Percentiles rank a stretch among this genome's conserved stretches.
Conservation (phyloP, 257 asterid species). For the Solanum bukasovii region DNA sequence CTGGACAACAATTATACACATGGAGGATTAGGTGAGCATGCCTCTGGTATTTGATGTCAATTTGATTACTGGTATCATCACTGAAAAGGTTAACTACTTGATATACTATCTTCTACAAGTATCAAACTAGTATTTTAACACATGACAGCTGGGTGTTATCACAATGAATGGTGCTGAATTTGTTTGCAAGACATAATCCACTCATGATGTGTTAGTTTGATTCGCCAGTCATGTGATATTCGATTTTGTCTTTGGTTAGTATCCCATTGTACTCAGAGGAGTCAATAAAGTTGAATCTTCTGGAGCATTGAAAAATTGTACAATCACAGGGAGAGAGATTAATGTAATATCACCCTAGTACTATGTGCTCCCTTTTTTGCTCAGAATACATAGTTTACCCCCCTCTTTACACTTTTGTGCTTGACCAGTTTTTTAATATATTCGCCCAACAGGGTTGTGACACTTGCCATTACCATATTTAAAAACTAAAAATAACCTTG, state of each 20-base stretch:
- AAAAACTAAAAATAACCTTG: not conserved
- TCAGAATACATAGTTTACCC: not conserved
- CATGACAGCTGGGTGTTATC: constrained; percentile 48
- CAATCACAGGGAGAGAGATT: not conserved
- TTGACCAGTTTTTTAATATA: not conserved
- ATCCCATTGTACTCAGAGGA: not conserved
- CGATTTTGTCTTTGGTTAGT: too few relatives aligned
- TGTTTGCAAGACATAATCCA: too few relatives aligned
- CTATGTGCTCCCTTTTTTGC: not conserved
- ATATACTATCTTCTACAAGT: not conserved
- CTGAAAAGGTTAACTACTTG: constrained; percentile 51
- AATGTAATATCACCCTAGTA: not conserved
- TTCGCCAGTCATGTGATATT: too few relatives aligned
- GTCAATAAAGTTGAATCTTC: not conserved
- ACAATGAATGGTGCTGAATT: constrained; percentile 7
- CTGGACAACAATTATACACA: constrained; percentile 70
- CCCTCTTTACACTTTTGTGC: not conserved
- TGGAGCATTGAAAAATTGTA: not conserved
- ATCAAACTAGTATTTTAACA: not conserved
- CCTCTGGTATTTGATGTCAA: constrained; percentile 30
- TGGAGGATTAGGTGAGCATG: constrained; percentile 71
- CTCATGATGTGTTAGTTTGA: too few relatives aligned
- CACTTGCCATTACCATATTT: not conserved
- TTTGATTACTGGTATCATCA: constrained; percentile 48
- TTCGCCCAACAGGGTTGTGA: not conserved